phyloP scores from a whole-genome alignment of 345 rosid genomes.

The Murraya koenigii region DNA sequence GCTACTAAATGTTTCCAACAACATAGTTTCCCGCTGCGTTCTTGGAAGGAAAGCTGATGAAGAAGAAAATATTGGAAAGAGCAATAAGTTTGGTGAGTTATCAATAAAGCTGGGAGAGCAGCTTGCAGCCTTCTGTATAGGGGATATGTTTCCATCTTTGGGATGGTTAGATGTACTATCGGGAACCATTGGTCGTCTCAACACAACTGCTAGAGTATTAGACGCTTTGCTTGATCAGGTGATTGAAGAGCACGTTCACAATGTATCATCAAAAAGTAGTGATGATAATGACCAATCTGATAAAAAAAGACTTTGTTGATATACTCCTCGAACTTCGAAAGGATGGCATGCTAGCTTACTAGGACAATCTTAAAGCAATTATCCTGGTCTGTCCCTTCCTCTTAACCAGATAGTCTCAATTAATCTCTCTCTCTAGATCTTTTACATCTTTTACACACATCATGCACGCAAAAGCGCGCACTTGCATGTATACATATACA shows the following conservation, averaged over 20 bases:
- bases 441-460: no score
- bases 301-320: constrained; percentile 14
- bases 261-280: not conserved
- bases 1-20: constrained; percentile 1
- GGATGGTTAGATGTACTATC: not conserved
- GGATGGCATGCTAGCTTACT: no score
- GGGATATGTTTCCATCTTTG: not conserved
- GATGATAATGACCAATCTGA: constrained; percentile 7
- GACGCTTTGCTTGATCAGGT: not conserved
- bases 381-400: no score
- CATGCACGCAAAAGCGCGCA: no score
- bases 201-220: not conserved
- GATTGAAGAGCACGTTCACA: not conserved
- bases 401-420: no score
- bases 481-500: no score
- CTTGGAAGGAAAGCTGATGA: constrained; percentile 11
- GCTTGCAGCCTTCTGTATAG: not conserved
- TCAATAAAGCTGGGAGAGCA: not conserved
- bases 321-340: no score
- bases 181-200: not conserved
- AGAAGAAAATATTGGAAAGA: not conserved
- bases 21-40: constrained; percentile 15
- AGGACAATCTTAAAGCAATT: no score
- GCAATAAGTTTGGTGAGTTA: constrained; percentile 1
- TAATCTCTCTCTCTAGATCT: no score